Evolutionary conservation across 352 stramenopile genomes (phyloP).

Genomic region (Phytophthora litchii): DNA sequence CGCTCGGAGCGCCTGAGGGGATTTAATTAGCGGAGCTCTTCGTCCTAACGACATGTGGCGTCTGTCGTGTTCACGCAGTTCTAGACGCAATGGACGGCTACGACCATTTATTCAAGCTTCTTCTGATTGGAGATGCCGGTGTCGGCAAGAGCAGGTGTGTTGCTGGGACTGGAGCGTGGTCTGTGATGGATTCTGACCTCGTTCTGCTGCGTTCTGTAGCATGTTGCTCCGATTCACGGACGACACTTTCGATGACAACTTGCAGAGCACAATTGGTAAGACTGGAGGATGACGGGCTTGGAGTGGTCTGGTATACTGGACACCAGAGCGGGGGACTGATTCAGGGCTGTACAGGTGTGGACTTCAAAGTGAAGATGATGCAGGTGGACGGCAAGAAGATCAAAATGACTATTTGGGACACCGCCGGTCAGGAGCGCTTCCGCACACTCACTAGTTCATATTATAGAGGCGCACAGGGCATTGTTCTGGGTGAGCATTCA

Average conservation of each 20-base stretch:
- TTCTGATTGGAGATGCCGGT: slow-evolving; percentile 97
- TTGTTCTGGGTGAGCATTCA: slow-evolving; percentile 90
- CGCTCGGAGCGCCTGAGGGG: background rate
- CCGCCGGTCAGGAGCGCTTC: slow-evolving; percentile 98
- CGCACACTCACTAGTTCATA: slow-evolving; percentile 97
- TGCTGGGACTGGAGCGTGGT: background rate
- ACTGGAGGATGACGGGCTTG: background rate
- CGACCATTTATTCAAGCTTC: slow-evolving; percentile 98
- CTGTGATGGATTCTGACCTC: slow-evolving; percentile 1
- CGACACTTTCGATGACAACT: slow-evolving; percentile 97
- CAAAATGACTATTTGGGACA: slow-evolving; percentile 99
- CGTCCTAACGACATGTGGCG: slow-evolving; percentile 23
- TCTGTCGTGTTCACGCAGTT: slow-evolving; percentile 14
- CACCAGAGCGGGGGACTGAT: background rate
- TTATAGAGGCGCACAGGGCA: slow-evolving; percentile 97
- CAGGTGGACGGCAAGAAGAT: slow-evolving; percentile 95
- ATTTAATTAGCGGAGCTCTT: slow-evolving; percentile 5
- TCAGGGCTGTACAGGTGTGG: slow-evolving; percentile 63
- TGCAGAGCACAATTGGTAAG: slow-evolving; percentile 97
- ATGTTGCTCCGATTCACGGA: slow-evolving; percentile 99
- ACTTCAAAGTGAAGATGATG: slow-evolving; percentile 99
- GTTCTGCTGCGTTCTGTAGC: slow-evolving; percentile 39
- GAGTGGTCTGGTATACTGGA: slow-evolving; percentile 4
- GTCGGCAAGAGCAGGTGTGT: slow-evolving; percentile 96
- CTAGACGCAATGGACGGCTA: slow-evolving; percentile 80